Evolutionary conservation across 768 basidiomycete genomes (phyloP).

Genomic region (Polyporus arcularius): DNA sequence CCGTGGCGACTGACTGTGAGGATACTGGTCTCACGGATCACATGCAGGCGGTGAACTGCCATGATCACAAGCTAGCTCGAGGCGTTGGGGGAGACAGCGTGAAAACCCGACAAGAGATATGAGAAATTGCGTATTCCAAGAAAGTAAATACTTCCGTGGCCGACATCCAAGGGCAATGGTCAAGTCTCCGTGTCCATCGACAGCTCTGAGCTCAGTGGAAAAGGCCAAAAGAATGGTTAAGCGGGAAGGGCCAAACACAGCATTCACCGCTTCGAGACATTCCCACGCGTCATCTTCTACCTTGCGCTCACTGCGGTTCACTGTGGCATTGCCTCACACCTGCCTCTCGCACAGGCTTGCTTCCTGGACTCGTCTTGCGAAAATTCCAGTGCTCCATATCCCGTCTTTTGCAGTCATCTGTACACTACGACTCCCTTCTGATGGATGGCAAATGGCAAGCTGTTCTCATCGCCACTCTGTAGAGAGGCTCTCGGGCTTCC

Average conservation of each 20-base stretch:
- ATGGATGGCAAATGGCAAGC: no score
- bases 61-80: neutral
- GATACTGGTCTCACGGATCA: neutral
- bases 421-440: neutral
- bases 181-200: neutral
- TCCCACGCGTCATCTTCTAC: slow-evolving; percentile 1
- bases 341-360: neutral
- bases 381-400: neutral
- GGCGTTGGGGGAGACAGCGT: neutral
- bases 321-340: neutral
- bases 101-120: neutral
- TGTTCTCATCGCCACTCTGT: no score
- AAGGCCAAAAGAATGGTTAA: neutral
- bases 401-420: neutral
- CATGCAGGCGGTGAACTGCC: neutral
- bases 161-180: neutral
- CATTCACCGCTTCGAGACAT: slow-evolving; percentile 1
- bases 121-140: neutral
- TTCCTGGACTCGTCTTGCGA: neutral
- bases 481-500: no score
- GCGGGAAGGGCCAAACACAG: slow-evolving; percentile 7
- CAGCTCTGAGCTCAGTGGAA: neutral
- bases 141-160: neutral
- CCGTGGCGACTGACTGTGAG: neutral
- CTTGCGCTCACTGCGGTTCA: no score